phyloP scores from a whole-genome alignment of 1,284 basidiomycete species.

The Cryptococcus amylolentus region DNA sequence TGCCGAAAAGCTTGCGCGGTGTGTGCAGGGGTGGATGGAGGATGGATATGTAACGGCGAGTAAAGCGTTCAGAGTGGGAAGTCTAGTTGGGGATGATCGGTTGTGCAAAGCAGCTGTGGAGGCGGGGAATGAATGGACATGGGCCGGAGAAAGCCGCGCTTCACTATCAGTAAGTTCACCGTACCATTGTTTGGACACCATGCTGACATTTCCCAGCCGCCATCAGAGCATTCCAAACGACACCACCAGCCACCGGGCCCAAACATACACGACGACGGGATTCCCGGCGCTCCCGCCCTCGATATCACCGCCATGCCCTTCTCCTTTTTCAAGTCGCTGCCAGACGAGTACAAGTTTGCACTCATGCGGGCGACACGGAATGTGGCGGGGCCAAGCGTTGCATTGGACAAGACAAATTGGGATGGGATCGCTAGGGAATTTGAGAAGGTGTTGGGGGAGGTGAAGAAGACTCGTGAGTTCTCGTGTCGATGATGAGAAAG shows the following conservation, averaged over 20 bases:
- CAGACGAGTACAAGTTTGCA: conserved; percentile 12
- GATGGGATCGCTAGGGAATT: conserved; percentile 8
- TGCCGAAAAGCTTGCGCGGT: neutral
- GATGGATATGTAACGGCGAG: conserved; percentile 7
- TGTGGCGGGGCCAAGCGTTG: neutral
- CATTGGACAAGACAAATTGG: conserved; percentile 7
- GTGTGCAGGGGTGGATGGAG: conserved; percentile 6
- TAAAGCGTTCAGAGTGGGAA: conserved; percentile 8
- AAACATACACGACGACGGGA: conserved; percentile 7
- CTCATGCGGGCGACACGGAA: conserved; percentile 7
- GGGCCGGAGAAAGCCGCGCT: neutral
- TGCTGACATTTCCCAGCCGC: neutral
- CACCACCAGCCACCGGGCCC: neutral
- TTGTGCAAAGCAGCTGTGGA: conserved; percentile 3
- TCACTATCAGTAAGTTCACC: neutral
- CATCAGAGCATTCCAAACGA: neutral
- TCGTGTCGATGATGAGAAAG: neutral
- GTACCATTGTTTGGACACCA: neutral
- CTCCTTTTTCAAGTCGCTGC: conserved; percentile 7
- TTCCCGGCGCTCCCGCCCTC: conserved; percentile 5
- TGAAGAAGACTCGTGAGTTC: neutral
- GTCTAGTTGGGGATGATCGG: conserved; percentile 1
- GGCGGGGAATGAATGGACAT: conserved; percentile 5
- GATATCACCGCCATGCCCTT: conserved; percentile 13
- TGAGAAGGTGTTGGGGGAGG: conserved; percentile 4